These are phyloP conservation scores for Mucor circinelloides DNA, from an alignment of 371 early-diverging fungal genomes.

Conservation along the genomic window DNA sequence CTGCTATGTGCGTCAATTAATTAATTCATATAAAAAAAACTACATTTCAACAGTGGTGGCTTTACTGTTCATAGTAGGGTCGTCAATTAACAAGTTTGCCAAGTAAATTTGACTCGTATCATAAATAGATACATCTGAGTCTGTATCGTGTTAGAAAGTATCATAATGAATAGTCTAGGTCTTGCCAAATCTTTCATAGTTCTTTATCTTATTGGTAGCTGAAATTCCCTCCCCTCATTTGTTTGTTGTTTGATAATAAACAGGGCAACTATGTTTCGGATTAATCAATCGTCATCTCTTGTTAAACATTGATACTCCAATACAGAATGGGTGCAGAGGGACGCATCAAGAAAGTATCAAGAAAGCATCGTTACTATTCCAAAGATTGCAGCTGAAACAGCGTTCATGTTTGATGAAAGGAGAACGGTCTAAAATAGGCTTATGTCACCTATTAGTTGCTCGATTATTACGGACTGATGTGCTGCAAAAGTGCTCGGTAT, in stretches of 20 bases:
- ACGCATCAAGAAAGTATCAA: neutral
- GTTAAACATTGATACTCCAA: neutral
- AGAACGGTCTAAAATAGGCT: neutral
- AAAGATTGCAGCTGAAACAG: neutral
- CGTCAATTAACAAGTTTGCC: neutral
- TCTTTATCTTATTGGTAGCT: neutral
- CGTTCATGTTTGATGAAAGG: neutral
- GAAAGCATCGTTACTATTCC: too few relatives aligned
- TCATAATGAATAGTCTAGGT: neutral
- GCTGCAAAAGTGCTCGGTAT: neutral
- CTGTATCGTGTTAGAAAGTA: neutral
- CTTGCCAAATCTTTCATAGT: neutral
- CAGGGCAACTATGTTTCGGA: neutral
- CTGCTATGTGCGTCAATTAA: neutral
- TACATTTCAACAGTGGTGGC: neutral
- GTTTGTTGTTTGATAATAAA: neutral
- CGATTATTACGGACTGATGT: neutral
- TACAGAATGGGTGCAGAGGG: neutral
- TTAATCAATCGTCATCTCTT: neutral
- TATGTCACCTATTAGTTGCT: neutral
- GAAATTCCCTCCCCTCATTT: neutral
- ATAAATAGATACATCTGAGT: neutral
- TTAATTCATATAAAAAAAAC: neutral
- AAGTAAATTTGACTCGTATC: neutral
- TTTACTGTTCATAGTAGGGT: neutral